Evolutionary conservation across 2,329 filamentous ascomycete species (phyloP).

Genomic region (Cordyceps javanica): DNA sequence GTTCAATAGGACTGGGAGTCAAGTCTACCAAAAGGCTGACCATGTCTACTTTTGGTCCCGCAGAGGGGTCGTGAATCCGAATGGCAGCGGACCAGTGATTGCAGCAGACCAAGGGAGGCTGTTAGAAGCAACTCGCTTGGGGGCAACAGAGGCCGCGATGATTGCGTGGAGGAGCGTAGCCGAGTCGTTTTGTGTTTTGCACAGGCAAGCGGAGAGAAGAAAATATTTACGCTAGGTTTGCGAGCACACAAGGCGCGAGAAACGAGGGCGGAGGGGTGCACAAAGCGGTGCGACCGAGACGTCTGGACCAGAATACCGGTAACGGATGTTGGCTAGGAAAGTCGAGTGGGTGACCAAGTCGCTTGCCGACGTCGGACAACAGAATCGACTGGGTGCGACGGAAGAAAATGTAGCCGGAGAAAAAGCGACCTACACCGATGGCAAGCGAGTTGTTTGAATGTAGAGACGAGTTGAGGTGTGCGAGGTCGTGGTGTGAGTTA

Average conservation of each 20-base stretch:
- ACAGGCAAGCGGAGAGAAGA: not conserved
- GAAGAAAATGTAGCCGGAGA: not conserved
- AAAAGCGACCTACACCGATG: not conserved
- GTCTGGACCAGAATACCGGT: conserved; percentile 11
- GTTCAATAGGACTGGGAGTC: conserved; percentile 35
- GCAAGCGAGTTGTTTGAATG: not conserved
- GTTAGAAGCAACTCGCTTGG: not conserved
- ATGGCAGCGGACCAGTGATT: not conserved
- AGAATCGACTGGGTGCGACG: not conserved
- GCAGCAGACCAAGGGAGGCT: conserved; percentile 1
- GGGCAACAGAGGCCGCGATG: conserved; percentile 4
- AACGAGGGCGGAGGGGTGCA: conserved; percentile 2
- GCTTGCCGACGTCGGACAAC: conserved; percentile 6
- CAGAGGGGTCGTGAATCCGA: not conserved
- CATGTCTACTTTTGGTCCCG: conserved; percentile 30
- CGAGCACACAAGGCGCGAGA: conserved; percentile 1
- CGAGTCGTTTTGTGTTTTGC: not conserved
- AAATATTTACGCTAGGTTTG: conserved; percentile 4
- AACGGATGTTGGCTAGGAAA: conserved; percentile 3
- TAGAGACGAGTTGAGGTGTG: not conserved
- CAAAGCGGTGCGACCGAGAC: not conserved
- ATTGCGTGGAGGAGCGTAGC: not conserved
- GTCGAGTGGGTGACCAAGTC: not conserved
- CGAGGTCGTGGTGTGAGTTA: not conserved
- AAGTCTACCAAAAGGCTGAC: conserved; percentile 40